Base-by-base conservation (phyloP, 768 basidiomycete species). In the Lyophyllum decastes region DNA sequence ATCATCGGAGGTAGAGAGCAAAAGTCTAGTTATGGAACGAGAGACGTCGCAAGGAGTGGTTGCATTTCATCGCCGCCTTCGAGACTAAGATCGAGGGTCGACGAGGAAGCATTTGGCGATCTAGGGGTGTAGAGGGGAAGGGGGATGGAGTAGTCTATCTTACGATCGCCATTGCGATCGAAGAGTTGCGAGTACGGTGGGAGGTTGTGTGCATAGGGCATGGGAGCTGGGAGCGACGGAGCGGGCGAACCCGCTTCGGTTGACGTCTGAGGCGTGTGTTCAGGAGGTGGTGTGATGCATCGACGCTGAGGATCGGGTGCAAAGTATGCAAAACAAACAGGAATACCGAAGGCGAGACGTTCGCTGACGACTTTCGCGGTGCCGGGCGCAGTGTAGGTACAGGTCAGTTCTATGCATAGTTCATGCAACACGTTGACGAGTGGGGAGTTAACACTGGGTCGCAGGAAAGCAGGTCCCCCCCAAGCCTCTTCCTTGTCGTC, bases 131-230 rank as follows among this genome's bases (percentile, higher is more conserved):
- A 90, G 22, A 81, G 74, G 0, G 90, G 91, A 43, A 90, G 72
- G 14, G 85, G 87, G n/a, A 67, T 60, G 30, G 81, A 82, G 59
- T 82, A 78, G 65, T 92, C 90, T 49, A 89, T 76, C 72, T 85
- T 89, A 54, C 80, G 79, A 52, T 91, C 87, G 17, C 92, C 92
- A 62, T 90, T 89, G 17, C 76, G 65, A 65, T 92, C 74, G 72
- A 87, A 94, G 19, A 94, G 76, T 61, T 92, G 89, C 5, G 89
- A 90, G 66, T 94, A 94, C 2, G 86, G 81, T 1, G 92, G 92
- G 19, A 91, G 82, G 25, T 62, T 70, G 10, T 63, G 50, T 33
- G 73, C 53, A 48, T 58, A 66, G 49, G 66, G 54, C 50, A 59
- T 57, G 46, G 65, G 52, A 44, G 59, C 60, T 19, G 65, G 40